Conservation (phyloP, 169 alveolate genomes). For the Plasmodium ovale region DNA sequence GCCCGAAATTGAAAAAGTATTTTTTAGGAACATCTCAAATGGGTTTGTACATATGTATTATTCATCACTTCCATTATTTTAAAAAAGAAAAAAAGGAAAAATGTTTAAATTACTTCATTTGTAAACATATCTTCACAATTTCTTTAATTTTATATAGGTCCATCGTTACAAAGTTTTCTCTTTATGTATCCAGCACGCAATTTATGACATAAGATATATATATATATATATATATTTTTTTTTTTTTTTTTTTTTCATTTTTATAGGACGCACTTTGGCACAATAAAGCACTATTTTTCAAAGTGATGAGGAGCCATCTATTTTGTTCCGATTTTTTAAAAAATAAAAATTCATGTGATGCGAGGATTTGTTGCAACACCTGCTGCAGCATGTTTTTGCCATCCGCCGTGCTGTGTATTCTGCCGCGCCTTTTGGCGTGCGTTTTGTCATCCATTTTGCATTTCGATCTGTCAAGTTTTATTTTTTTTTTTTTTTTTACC, state of each 20-base stretch:
- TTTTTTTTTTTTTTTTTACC: too few species aligned
- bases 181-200: too few species aligned
- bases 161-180: too few species aligned
- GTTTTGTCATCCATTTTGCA: too few species aligned
- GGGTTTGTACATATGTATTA: conserved; percentile 1
- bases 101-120: background rate
- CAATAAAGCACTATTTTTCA: too few species aligned
- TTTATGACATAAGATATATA: background rate
- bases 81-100: conserved; percentile 5
- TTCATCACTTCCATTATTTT: conserved; percentile 30
- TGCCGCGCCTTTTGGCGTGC: too few species aligned
- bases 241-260: background rate
- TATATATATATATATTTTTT: background rate
- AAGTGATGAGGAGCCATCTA: too few species aligned
- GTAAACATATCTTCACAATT: background rate
- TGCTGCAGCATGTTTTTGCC: too few species aligned
- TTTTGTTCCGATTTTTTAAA: background rate
- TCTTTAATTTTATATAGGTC: conserved; percentile 9
- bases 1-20: conserved; percentile 13
- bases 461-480: too few species aligned
- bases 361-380: too few species aligned
- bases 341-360: too few species aligned
- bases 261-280: background rate
- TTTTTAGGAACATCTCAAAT: conserved; percentile 66
- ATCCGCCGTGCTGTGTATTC: too few species aligned